Conservation (phyloP, 73 alveolate species). For the Tetrahymena elliotti region DNA sequence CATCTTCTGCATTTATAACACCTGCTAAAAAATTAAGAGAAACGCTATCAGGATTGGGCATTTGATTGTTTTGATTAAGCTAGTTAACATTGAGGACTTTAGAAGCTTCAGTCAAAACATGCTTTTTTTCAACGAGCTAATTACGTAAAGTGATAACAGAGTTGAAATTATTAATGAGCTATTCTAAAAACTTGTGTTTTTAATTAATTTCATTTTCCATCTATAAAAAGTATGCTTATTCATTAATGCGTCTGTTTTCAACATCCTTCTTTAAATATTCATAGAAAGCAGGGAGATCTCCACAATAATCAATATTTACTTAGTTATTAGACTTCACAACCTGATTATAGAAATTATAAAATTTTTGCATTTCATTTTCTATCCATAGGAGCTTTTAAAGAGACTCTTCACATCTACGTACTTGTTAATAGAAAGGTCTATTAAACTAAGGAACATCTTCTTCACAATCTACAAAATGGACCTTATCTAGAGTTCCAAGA, state of each 20-base stretch:
- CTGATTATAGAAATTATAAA: neutral
- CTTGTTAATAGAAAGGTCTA: conserved; percentile 49
- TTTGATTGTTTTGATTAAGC: neutral
- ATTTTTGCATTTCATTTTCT: neutral
- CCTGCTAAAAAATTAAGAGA: neutral
- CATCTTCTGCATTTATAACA: neutral
- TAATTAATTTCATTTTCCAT: neutral
- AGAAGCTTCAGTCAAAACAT: neutral
- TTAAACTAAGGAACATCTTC: conserved; percentile 61
- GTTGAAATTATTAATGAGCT: neutral
- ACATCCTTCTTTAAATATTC: neutral
- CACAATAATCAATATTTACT: neutral
- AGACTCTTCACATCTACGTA: neutral
- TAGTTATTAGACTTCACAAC: neutral
- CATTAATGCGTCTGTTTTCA: neutral
- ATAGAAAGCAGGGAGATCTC: neutral
- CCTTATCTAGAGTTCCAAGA: conserved; percentile 77
- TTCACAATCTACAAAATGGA: conserved; percentile 87
- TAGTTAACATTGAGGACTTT: neutral
- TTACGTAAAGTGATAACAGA: neutral
- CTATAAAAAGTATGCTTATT: neutral
- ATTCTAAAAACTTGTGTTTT: neutral
- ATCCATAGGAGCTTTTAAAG: neutral
- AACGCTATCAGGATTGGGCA: neutral
- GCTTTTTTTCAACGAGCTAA: neutral